Evolutionary conservation across 495 filamentous ascomycete genomes (phyloP).

Genomic region (Astrothelium subdiscretum): DNA sequence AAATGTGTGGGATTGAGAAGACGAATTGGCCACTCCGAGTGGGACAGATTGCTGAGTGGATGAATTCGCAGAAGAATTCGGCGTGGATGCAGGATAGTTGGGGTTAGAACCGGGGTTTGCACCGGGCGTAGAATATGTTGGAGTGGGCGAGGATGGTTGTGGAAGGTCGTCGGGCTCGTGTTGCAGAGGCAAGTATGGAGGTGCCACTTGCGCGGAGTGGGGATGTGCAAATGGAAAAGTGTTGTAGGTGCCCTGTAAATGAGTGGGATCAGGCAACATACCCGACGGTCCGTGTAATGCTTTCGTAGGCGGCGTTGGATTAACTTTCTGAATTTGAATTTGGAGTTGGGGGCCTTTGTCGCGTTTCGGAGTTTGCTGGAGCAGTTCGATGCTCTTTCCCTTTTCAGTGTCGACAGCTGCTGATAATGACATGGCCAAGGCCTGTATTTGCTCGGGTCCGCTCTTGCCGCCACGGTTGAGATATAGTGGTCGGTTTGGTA

Average conservation of each 20-base stretch:
- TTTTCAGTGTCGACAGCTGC: slow-evolving; percentile 70
- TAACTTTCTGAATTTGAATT: slow-evolving; percentile 59
- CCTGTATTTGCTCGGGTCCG: slow-evolving; percentile 40
- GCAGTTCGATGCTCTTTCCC: slow-evolving; percentile 71
- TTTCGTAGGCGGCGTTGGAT: slow-evolving; percentile 48
- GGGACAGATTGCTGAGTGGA: background rate
- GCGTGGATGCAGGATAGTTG: background rate
- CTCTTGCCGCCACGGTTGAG: slow-evolving; percentile 25
- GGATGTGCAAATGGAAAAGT: background rate
- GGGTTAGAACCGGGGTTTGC: background rate
- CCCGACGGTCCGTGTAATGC: slow-evolving; percentile 9
- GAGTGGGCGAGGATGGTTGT: background rate
- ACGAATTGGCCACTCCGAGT: background rate
- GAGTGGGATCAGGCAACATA: background rate
- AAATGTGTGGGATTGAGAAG: slow-evolving; percentile 42
- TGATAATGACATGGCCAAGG: slow-evolving; percentile 78
- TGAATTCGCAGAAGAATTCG: background rate
- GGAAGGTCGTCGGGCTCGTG: slow-evolving; percentile 29
- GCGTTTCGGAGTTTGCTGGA: slow-evolving; percentile 90
- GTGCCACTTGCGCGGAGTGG: background rate
- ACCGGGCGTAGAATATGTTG: background rate
- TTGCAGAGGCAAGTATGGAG: slow-evolving; percentile 16
- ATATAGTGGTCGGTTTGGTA: slow-evolving; percentile 33
- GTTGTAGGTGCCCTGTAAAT: background rate
- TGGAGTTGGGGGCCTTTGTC: slow-evolving; percentile 81